A percentile compares a stretch with the other conserved stretches of the same genome.
These are phyloP conservation scores for Globisporangium cystogenes DNA, from an alignment of 352 stramenopile species.

Conservation along the genomic window DNA sequence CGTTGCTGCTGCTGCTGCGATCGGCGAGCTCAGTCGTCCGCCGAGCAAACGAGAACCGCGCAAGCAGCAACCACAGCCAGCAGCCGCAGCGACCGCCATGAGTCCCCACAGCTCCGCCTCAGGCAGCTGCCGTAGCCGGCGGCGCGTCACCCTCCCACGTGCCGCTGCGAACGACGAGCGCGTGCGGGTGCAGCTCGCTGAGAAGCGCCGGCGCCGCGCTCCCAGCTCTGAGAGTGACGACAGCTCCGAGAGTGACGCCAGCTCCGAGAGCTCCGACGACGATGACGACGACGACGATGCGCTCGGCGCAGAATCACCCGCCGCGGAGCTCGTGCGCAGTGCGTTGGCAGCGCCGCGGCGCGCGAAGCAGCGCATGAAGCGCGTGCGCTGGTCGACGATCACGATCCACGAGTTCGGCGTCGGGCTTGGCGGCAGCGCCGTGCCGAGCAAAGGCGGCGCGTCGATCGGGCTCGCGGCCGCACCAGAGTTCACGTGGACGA, in stretches of 20 bases:
- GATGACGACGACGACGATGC: not conserved
- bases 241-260: not conserved
- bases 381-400: slow-evolving; percentile 36
- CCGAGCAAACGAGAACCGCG: not conserved
- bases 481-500: slow-evolving; percentile 44
- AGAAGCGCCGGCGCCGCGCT: not conserved
- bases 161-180: too few relatives aligned
- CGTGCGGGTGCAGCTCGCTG: not conserved
- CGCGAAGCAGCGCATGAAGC: slow-evolving; percentile 18
- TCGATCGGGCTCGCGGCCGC: slow-evolving; percentile 33
- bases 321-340: not conserved
- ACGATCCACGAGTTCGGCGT: slow-evolving; percentile 46
- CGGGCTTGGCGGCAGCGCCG: slow-evolving; percentile 30
- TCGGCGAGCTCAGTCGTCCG: not conserved
- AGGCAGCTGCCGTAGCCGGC: too few relatives aligned
- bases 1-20: not conserved
- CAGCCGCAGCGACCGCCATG: not conserved
- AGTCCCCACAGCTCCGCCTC: not conserved
- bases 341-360: slow-evolving; percentile 1
- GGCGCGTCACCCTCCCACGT: not conserved
- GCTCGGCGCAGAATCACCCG: not conserved
- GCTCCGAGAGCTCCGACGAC: not conserved
- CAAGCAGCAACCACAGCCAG: not conserved
- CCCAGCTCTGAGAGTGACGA: not conserved
- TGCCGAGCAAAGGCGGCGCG: slow-evolving; percentile 31